These are phyloP conservation scores for Poronia punctata DNA, from an alignment of 495 filamentous ascomycete genomes.

Conservation along the genomic window DNA sequence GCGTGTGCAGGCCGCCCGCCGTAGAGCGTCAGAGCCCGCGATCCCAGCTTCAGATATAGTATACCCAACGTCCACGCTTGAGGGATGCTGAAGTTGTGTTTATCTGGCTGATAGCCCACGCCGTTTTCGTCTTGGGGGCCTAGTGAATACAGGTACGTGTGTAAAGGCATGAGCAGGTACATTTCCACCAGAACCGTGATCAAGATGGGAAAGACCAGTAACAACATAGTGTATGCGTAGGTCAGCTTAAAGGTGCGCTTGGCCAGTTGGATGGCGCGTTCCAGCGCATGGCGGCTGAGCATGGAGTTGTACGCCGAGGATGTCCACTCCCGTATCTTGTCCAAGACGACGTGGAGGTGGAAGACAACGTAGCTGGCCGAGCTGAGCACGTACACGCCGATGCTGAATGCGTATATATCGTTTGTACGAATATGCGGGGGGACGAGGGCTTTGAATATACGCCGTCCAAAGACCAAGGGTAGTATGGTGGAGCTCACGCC, in stretches of 20 bases:
- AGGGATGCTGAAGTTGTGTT: slow-evolving; percentile 77
- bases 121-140: too few relatives aligned
- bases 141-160: slow-evolving; percentile 63
- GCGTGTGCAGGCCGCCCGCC: slow-evolving; percentile 65
- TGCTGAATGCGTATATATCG: slow-evolving; percentile 92
- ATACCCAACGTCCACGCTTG: slow-evolving; percentile 93
- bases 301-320: slow-evolving; percentile 19
- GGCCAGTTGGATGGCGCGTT: slow-evolving; percentile 16
- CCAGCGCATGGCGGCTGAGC: slow-evolving; percentile 29
- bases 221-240: slow-evolving; percentile 67
- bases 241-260: slow-evolving; percentile 41
- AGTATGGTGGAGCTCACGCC: slow-evolving; percentile 82
- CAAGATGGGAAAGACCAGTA: slow-evolving; percentile 72
- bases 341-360: slow-evolving; percentile 43
- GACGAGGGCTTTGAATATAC: slow-evolving; percentile 61
- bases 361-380: slow-evolving; percentile 51
- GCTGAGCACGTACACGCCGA: slow-evolving; percentile 74
- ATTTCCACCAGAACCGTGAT: slow-evolving; percentile 78
- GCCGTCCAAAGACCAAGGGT: slow-evolving; percentile 77
- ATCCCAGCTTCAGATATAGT: slow-evolving; percentile 82
- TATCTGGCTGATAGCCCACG: too few relatives aligned
- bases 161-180: slow-evolving; percentile 80
- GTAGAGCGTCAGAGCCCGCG: slow-evolving; percentile 57
- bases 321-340: slow-evolving; percentile 24
- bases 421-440: slow-evolving; percentile 67